A percentile compares a stretch with the other conserved stretches of the same genome.
Evolutionary conservation across 2,329 filamentous ascomycete species (phyloP).

Genomic region (Trichoderma koningii): DNA sequence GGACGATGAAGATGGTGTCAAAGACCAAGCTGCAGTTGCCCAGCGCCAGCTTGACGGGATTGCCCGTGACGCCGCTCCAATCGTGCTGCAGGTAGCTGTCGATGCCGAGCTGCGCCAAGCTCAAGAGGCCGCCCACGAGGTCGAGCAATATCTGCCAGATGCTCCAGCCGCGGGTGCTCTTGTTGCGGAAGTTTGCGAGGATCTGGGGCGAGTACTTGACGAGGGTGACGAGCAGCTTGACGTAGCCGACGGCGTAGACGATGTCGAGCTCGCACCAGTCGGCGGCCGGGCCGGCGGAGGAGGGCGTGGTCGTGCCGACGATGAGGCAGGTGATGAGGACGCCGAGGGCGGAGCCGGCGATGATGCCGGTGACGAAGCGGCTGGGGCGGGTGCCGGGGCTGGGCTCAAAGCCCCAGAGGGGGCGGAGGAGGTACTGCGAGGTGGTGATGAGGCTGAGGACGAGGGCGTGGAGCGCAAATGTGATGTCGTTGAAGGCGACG

Average conservation of each 20-base stretch:
- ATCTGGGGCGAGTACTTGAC: conserved; percentile 93
- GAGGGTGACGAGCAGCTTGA: conserved; percentile 85
- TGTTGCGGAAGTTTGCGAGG: conserved; percentile 77
- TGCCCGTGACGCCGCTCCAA: conserved; percentile 89
- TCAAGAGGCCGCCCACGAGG: conserved; percentile 77
- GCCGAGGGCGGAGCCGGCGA: conserved; percentile 66
- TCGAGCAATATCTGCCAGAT: conserved; percentile 85
- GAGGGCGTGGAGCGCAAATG: conserved; percentile 81
- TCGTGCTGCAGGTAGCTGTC: conserved; percentile 83
- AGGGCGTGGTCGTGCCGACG: conserved; percentile 45
- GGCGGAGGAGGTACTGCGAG: conserved; percentile 72
- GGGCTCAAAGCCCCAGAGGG: conserved; percentile 74
- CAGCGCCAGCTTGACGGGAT: conserved; percentile 85
- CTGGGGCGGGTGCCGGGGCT: conserved; percentile 58
- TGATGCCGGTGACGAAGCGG: conserved; percentile 66
- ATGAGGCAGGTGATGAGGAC: conserved; percentile 55
- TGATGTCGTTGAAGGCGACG: conserved; percentile 85
- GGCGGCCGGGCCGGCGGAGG: conserved; percentile 43
- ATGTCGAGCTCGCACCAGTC: conserved; percentile 66
- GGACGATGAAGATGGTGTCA: conserved; percentile 80
- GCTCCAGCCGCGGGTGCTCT: conserved; percentile 85
- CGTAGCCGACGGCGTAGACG: conserved; percentile 73
- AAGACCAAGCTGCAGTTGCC: conserved; percentile 85
- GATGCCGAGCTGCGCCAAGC: conserved; percentile 76
- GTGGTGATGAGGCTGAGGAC: conserved; percentile 71